Conservation (phyloP, 2,329 filamentous ascomycete genomes). For the Pseudocercospora cruenta region DNA sequence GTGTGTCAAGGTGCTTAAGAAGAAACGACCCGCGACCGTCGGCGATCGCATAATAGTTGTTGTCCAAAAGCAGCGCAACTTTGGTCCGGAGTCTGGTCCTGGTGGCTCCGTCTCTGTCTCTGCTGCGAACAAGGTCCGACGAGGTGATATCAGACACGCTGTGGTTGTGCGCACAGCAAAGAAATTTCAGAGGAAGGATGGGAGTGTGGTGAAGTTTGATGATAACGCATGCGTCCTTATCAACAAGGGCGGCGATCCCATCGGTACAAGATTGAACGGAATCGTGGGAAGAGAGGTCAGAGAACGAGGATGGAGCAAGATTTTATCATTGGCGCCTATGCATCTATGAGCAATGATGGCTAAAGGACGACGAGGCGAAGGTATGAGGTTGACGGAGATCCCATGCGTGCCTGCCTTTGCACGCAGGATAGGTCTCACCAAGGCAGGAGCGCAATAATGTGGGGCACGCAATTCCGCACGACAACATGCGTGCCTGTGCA, state of each 20-base stretch:
- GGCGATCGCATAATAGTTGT: conserved; percentile 97
- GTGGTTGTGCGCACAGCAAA: conserved; percentile 92
- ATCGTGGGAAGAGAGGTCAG: conserved; percentile 86
- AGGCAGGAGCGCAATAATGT: background rate
- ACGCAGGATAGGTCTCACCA: background rate
- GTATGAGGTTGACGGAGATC: background rate
- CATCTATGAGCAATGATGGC: conserved; percentile 61
- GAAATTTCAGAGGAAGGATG: conserved; percentile 83
- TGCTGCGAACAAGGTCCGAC: conserved; percentile 87
- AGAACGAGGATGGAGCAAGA: conserved; percentile 97
- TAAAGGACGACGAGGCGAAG: background rate
- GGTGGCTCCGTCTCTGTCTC: conserved; percentile 72
- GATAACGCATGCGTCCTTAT: conserved; percentile 98
- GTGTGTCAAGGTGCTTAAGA: conserved; percentile 89
- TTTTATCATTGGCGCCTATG: conserved; percentile 89
- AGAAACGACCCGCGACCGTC: conserved; percentile 85
- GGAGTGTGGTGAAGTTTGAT: conserved; percentile 88
- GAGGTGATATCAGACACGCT: conserved; percentile 94
- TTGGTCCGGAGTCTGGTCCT: conserved; percentile 70
- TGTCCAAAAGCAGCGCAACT: conserved; percentile 90
- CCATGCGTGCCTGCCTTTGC: background rate
- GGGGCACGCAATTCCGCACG: background rate
- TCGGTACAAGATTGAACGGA: conserved; percentile 88
- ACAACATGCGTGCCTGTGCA: background rate
- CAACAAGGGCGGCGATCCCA: conserved; percentile 94